Evolutionary conservation across 208 protist species (phyloP).

Genomic region (Trypanosoma avium): DNA sequence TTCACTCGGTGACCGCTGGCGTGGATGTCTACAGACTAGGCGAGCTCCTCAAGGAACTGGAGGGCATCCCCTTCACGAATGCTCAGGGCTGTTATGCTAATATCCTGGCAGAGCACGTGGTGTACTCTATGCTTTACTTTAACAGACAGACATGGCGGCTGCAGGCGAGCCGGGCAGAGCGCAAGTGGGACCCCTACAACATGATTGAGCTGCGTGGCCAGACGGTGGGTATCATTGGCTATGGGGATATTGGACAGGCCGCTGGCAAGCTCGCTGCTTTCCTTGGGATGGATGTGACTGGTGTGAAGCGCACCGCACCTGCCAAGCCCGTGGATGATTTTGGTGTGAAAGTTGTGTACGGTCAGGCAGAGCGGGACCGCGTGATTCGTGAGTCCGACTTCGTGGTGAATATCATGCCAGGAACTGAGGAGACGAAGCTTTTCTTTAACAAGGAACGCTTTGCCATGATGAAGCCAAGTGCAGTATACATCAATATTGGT

Average conservation of each 20-base stretch:
- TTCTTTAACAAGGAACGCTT: slow-evolving; percentile 84
- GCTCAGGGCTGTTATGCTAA: slow-evolving; percentile 60
- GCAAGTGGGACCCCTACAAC: slow-evolving; percentile 81
- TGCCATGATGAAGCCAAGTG: slow-evolving; percentile 72
- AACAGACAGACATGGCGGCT: slow-evolving; percentile 75
- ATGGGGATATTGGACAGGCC: slow-evolving; percentile 77
- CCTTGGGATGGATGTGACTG: slow-evolving; percentile 79
- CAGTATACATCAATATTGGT: slow-evolving; percentile 88
- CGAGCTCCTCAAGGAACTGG: slow-evolving; percentile 42
- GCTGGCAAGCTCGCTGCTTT: slow-evolving; percentile 37
- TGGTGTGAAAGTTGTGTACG: slow-evolving; percentile 50
- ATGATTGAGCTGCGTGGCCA: slow-evolving; percentile 51
- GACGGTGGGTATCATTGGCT: slow-evolving; percentile 80
- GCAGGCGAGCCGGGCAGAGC: slow-evolving; percentile 39
- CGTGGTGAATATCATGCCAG: slow-evolving; percentile 81
- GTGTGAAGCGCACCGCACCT: slow-evolving; percentile 49
- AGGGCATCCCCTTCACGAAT: slow-evolving; percentile 68
- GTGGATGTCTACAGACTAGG: slow-evolving; percentile 62
- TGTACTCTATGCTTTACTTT: slow-evolving; percentile 85
- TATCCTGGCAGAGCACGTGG: slow-evolving; percentile 78
- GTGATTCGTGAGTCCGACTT: slow-evolving; percentile 77
- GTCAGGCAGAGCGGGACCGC: slow-evolving; percentile 45
- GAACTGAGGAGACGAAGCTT: slow-evolving; percentile 52
- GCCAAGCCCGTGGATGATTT: slow-evolving; percentile 39
- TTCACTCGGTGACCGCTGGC: slow-evolving; percentile 76